phyloP scores from a whole-genome alignment of 306 rosid species.

The Hippophae rhamnoides region DNA sequence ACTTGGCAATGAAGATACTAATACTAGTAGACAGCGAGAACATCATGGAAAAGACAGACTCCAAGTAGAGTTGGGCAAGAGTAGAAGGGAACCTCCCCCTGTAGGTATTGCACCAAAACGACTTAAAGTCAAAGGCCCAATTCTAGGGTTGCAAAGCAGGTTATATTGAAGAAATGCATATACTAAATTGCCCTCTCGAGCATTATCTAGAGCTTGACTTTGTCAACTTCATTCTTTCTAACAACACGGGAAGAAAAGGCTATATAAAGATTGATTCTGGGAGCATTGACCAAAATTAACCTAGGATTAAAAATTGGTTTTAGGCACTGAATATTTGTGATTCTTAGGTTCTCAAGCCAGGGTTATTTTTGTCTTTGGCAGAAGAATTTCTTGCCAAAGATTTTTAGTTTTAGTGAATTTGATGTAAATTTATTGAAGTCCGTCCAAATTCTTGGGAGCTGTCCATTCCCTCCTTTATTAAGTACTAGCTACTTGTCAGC shows the following conservation, averaged over 20 bases:
- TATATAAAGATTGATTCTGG: conserved; percentile 43
- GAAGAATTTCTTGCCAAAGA: conserved; percentile 41
- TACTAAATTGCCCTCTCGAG: conserved; percentile 8
- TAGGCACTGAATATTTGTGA: conserved; percentile 42
- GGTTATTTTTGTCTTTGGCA: conserved; percentile 55
- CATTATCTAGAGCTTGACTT: conserved; percentile 39
- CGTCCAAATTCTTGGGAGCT: conserved; percentile 24
- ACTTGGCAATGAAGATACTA: conserved; percentile 40
- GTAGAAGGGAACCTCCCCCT: conserved; percentile 40
- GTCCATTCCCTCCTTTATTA: too few relatives aligned
- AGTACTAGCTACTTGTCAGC: too few relatives aligned
- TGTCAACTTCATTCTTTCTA: conserved; percentile 62
- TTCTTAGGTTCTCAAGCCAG: conserved; percentile 53
- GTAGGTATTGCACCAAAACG: conserved; percentile 56
- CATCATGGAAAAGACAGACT: conserved; percentile 49
- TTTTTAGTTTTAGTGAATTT: conserved; percentile 31
- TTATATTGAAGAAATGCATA: conserved; percentile 34
- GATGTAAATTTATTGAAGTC: conserved; percentile 51
- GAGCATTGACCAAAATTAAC: conserved; percentile 64
- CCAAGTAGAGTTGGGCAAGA: conserved; percentile 31
- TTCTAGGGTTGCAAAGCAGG: conserved; percentile 55
- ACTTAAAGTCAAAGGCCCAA: conserved; percentile 70
- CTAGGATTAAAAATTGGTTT: conserved; percentile 41
- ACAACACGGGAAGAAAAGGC: conserved; percentile 29
- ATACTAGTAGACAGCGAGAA: conserved; percentile 45